Evolutionary conservation across 1,284 basidiomycete species (phyloP).

Genomic region (Ceratobasidium sp.): DNA sequence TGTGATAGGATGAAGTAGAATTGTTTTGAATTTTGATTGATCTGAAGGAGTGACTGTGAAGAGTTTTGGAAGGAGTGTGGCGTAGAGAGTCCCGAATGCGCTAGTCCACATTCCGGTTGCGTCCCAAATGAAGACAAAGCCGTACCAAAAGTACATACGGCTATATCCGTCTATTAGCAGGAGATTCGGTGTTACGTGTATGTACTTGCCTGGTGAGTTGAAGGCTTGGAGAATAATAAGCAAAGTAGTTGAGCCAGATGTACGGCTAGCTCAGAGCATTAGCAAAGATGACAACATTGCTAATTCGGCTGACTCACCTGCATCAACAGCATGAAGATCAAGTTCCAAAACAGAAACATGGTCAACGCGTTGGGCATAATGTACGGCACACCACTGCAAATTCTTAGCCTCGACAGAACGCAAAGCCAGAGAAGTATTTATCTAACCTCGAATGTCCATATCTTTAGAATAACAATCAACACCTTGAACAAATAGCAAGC

Average conservation of each 20-base stretch:
- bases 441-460: constrained; percentile 38
- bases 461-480: not conserved
- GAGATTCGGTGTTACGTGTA: not conserved
- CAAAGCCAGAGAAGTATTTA: not conserved
- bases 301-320: not conserved
- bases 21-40: not conserved
- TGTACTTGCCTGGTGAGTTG: constrained; percentile 23
- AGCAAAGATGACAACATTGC: not conserved
- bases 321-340: constrained; percentile 39
- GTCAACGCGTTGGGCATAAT: constrained; percentile 43
- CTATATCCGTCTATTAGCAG: not conserved
- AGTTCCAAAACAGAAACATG: constrained; percentile 41
- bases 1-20: constrained; percentile 37
- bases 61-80: constrained; percentile 33
- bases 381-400: constrained; percentile 36
- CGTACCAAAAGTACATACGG: constrained; percentile 45
- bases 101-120: constrained; percentile 36
- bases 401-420: not conserved
- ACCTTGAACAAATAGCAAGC: not conserved
- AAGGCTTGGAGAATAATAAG: constrained; percentile 28
- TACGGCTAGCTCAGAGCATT: constrained; percentile 5
- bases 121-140: constrained; percentile 43
- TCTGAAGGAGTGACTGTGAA: constrained; percentile 33
- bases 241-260: constrained; percentile 41
- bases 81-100: constrained; percentile 41